Base-by-base conservation (phyloP, 257 asterid species). In the Vinca minor region DNA sequence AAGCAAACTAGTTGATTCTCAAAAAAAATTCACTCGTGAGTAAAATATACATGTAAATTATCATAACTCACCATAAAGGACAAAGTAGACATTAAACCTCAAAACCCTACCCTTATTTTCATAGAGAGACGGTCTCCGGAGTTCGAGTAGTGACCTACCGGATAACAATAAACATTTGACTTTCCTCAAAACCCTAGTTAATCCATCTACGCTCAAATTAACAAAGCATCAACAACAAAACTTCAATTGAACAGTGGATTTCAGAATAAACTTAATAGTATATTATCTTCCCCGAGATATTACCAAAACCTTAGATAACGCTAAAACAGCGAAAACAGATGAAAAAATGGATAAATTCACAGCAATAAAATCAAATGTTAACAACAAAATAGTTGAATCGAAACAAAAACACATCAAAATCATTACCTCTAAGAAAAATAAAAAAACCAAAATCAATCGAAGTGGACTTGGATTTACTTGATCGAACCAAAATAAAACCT, bases 251-350 rank as follows among this genome's bases (percentile, higher is more conserved):
- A 34, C 59, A 0, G 38, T 20, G 46, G 49, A 59, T 59, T 68
- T 4, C 15, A 59, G 36, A 54, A 44, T 44, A 44, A 17, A 17
- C 8, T 0, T n/a, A n/a, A 15, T 44, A 44, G 21, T 15, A 14
- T 44, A 15, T 14, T 20, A 44, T 14, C 49, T 14, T n/a, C n/a
- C n/a, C 20, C n/a, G 21, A 17, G 5, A 66, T 35, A 61, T 26
- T 35, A 50, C 15, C 13, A 39, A 69, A 69, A 61, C 66, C 67
- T 67, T 69, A 60, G 59, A n/a, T n/a, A 46, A 34, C 60, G 11
- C 20, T 12, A 49, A 68, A 56, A 14, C 12, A n/a, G n/a, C n/a
- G 49, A 36, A 13, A 1, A n/a, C n/a, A n/a, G n/a, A n/a, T n/a
- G n/a, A n/a, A n/a, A n/a, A n/a, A n/a, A n/a, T n/a, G n/a, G n/a